Base-by-base conservation (phyloP, 2,329 filamentous ascomycete genomes). In the Fusarium hostae region DNA sequence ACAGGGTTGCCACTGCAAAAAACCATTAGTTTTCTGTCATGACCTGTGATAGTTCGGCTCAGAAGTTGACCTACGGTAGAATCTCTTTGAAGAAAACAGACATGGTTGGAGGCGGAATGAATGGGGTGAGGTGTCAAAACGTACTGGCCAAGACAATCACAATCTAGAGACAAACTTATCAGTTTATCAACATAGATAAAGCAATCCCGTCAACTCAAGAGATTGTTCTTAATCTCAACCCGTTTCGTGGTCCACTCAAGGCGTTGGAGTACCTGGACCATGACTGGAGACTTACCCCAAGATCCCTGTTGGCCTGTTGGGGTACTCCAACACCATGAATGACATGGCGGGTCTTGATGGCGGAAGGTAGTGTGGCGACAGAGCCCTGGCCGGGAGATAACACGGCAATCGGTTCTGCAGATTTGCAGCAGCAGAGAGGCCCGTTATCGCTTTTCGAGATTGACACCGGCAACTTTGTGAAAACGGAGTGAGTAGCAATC, bases 71-170 rank as follows among this genome's bases (percentile, higher is more conserved):
- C 2, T 71, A 81, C 81, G 73, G 66, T 18, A 78, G 77, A 47
- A 82, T 79, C 15, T 82, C 79, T 22, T 81, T 82, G 73, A 82
- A 82, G 64, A 82, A 82, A 4, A 82, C 80, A 2, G 81, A 82
- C 81, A 82, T 82, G 32, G 39, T n/a, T n/a, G n/a, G n/a, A 50
- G 32, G 39, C 3, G 12, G 32, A 3, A 45, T 45, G 32, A 3
- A 45, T 45, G 12, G 40, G 6, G 30, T 44, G 35, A n/a, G 13
- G 10, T 52, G 26, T 20, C 56, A 10, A 35, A 56, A 16, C 9
- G 8, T 39, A 34, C 26, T 22, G 47, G 59, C 26, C 32, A 22
- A 59, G 32, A 15, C 7, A 18, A 32, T 26, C 18, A 18, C 18
- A 50, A 26, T 39, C 11, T 18, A 39, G 28, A 34, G 7, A n/a